A percentile compares a stretch with the other conserved stretches of the same genome.
Evolutionary conservation across 352 stramenopile species (phyloP).

Genomic region (Globisporangium viniferum): DNA sequence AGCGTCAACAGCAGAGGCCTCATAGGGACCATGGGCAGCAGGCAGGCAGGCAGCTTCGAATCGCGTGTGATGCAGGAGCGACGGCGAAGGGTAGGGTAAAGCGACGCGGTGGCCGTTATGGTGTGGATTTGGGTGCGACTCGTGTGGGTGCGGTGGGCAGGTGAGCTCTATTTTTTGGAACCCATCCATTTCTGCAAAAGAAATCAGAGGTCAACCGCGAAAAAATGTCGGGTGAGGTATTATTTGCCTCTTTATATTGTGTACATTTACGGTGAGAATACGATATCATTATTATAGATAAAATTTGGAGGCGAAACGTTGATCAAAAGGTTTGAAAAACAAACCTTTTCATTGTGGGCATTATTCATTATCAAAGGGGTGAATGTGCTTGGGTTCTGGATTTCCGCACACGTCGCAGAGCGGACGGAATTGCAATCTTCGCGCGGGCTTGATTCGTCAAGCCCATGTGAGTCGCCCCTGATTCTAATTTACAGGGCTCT

Average conservation of each 20-base stretch:
- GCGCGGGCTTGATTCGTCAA: no score
- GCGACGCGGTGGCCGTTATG: background rate
- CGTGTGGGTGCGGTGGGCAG: no score
- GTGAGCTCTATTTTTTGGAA: background rate
- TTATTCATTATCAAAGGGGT: background rate
- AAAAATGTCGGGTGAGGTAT: background rate
- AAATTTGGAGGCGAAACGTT: background rate
- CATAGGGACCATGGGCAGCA: background rate
- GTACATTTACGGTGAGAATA: background rate
- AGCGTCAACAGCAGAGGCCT: background rate
- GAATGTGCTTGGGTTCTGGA: background rate
- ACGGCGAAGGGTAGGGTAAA: background rate
- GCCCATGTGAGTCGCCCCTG: no score
- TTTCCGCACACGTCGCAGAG: background rate
- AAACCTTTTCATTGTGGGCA: background rate
- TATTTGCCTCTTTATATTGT: background rate
- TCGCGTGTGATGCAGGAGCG: background rate
- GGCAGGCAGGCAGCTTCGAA: background rate
- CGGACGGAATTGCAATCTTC: background rate
- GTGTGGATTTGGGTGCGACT: no score
- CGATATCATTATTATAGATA: background rate
- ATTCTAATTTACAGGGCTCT: no score
- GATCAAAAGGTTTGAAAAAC: background rate
- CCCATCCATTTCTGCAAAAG: background rate
- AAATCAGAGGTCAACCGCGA: background rate